Evolutionary conservation across 371 early-diverging fungal genomes (phyloP).

Genomic region (Sanchytrium tribonematis): DNA sequence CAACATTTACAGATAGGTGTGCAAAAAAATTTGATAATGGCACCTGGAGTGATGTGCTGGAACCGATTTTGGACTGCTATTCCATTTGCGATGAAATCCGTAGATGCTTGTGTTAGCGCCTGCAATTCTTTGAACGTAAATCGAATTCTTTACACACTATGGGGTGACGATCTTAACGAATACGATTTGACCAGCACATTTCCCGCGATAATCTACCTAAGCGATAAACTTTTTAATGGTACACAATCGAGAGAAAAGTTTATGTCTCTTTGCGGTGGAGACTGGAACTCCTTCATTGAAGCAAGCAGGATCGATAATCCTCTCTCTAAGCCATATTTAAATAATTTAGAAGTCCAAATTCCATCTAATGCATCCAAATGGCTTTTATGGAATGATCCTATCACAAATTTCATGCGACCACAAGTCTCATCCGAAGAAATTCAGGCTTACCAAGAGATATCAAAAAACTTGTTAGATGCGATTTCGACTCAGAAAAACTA

Average conservation of each 20-base stretch:
- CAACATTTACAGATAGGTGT: slow-evolving; percentile 54
- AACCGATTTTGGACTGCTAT: slow-evolving; percentile 49
- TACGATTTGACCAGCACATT: slow-evolving; percentile 31
- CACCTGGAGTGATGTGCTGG: slow-evolving; percentile 50
- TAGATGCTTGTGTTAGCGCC: slow-evolving; percentile 38
- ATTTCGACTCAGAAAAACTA: slow-evolving; percentile 15
- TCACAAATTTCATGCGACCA: slow-evolving; percentile 37
- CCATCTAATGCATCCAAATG: slow-evolving; percentile 50
- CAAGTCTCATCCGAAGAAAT: slow-evolving; percentile 33
- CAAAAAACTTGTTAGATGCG: slow-evolving; percentile 17
- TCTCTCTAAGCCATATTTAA: slow-evolving; percentile 3
- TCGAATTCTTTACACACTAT: slow-evolving; percentile 42
- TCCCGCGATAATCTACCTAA: too few species aligned
- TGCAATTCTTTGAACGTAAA: slow-evolving; percentile 27
- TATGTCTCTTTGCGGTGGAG: slow-evolving; percentile 47
- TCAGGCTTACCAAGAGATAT: slow-evolving; percentile 26
- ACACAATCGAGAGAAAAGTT: slow-evolving; percentile 30
- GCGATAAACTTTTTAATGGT: too few species aligned
- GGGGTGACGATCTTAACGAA: slow-evolving; percentile 77
- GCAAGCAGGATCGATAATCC: slow-evolving; percentile 3
- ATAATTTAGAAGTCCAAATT: slow-evolving; percentile 24
- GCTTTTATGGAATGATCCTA: slow-evolving; percentile 59
- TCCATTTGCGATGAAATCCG: slow-evolving; percentile 42
- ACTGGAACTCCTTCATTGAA: slow-evolving; percentile 33
- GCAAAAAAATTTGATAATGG: slow-evolving; percentile 44